Base-by-base conservation (phyloP, 345 rosid species). In the Garcia nutans region DNA sequence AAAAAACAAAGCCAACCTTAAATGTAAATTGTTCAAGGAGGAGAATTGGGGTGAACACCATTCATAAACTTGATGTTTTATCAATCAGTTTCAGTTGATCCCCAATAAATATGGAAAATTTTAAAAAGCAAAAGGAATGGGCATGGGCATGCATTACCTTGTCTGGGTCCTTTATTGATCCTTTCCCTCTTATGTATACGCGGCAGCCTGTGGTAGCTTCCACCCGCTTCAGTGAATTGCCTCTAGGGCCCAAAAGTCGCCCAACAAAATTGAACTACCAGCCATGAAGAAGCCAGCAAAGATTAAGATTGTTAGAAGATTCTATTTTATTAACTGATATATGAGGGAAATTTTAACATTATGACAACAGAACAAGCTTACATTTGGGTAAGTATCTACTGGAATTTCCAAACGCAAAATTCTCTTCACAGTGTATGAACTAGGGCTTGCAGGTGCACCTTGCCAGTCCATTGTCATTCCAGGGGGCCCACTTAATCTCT, bases 381-480 rank as follows among this genome's bases (percentile, higher is more conserved):
- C 97, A 78, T 85, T 91, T 49, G 93, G 97, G 82, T 85, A 91
- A 77, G 92, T 90, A 80, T 93, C 97, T 72, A 91, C 98, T 17
- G 99, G 99, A 89, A 96, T 94, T 85, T 96, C 99, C 89, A 96
- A 86, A 66, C 98, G 97, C 89, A 96, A 79, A 78, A 93, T 92
- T 85, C 98, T 93, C 88, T 93, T 93, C 79, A 96, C 91, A 10
- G 97, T 89, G 83, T 81, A 96, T 37, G 98, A 85, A 77, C 97
- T 92, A 74, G 98, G 98, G 79, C 99, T 96, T 68, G 99, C 90
- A 74, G 97, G 95, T 13, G 92, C 96, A 71, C 97, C 89, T 88
- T 96, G 98, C 99, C 99, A 96, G 81, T 96, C 99, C 98, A 96
- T 96, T 37, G 95, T 89, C 98, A 96, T 93, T 76, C 99, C 99